These are phyloP conservation scores for Eimeria tenella DNA, from an alignment of 169 alveolate species.

Conservation along the genomic window DNA sequence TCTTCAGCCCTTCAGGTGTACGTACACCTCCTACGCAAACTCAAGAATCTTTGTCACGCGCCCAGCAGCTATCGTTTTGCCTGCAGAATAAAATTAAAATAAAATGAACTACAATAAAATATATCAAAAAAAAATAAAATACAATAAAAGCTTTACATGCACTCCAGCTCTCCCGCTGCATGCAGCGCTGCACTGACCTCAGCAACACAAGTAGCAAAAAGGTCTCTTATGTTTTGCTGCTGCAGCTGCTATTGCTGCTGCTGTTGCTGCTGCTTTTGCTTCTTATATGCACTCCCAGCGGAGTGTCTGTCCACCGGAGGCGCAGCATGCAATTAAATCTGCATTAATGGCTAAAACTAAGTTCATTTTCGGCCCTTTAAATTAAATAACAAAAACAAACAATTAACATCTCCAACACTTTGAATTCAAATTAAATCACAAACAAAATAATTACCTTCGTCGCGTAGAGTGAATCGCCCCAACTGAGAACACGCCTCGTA, in stretches of 20 bases:
- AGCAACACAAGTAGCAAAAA: not conserved
- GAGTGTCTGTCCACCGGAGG: too few species aligned
- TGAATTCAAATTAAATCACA: not conserved
- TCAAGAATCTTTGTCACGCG: constrained; percentile 43
- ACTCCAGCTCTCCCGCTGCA: not conserved
- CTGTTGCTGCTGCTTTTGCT: too few species aligned
- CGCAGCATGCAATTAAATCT: too few species aligned
- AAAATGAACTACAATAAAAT: too few species aligned
- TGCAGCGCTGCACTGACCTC: not conserved
- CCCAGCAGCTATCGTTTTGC: constrained; percentile 31
- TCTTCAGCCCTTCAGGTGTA: not conserved
- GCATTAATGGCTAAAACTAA: too few species aligned
- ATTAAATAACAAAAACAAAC: not conserved
- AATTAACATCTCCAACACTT: not conserved
- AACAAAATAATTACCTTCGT: constrained; percentile 89
- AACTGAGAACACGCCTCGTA: constrained; percentile 92
- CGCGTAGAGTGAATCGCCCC: constrained; percentile 98
- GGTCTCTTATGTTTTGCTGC: not conserved
- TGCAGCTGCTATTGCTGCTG: too few species aligned
- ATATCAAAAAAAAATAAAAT: too few species aligned
- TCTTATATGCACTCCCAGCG: not conserved
- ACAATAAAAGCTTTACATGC: not conserved
- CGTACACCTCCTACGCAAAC: constrained; percentile 12
- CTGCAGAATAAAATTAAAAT: not conserved
- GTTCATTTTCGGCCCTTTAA: not conserved